Base-by-base conservation (phyloP, 768 basidiomycete genomes). In the Podaxis carcinomalis region DNA sequence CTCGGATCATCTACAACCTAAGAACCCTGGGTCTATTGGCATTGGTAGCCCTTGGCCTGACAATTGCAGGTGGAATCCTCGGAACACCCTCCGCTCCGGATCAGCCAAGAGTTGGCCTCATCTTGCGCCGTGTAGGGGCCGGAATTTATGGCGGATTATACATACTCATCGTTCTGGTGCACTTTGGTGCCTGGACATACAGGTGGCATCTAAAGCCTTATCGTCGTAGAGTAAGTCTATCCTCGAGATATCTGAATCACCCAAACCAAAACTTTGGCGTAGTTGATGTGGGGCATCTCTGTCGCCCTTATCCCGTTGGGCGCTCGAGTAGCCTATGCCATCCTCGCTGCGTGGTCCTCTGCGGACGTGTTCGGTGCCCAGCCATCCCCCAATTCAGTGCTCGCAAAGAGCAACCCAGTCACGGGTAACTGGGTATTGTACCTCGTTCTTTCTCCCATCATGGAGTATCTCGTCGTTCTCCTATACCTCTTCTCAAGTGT, bases 271-370 rank as follows among this genome's bases (percentile, higher is more conserved):
- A 14, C 40, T n/a, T 44, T 2, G 13, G 11, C 25, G 51, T 50
- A 89, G 88, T 76, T 90, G 13, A 78, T 90, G 42, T 64, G 67
- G 28, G 86, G 84, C 27, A 72, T 88, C 49, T 74, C 83, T 21
- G 27, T 73, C 51, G 85, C 83, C 7, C 73, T 89, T 13, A 86
- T 86, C 4, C 83, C 88, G 71, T 74, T 90, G 35, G 82, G 80
- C 16, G 80, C 83, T 36, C 79, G 81, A 57, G 77, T 80, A 59
- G 74, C 77, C n/a, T 89, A 89, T 66, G 76, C 80, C 47, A 71
- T 89, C 37, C 76, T 89, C 44, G 77, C 81, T 27, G 80, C 80
- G 5, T 89, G 81, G 74, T 85, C 86, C 21, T 74, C 86, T 14
- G 75, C 78, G 11, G 78, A 79, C 62, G 66, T 77, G 51, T 75